Conservation (phyloP, 169 alveolate genomes). For the Haemoproteus tartakovskyi region DNA sequence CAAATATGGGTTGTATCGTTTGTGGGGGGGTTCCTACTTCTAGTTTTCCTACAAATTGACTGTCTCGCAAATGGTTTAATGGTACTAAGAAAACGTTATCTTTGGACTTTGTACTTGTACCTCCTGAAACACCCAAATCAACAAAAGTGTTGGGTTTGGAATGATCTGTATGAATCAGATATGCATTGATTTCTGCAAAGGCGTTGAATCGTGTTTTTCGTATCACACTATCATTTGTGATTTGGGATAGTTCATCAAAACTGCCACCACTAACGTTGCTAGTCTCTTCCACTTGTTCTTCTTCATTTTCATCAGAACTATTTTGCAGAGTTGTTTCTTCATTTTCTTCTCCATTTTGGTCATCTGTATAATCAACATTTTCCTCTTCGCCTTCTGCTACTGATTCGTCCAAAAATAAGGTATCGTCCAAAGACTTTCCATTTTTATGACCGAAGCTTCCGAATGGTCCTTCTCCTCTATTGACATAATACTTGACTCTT, state of each 20-base stretch:
- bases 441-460: constrained; percentile 30
- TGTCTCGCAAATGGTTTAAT: constrained; percentile 53
- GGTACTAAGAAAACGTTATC: constrained; percentile 35
- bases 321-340: no score
- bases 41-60: constrained; percentile 73
- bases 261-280: no score
- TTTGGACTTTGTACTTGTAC: constrained; percentile 4
- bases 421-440: constrained; percentile 6
- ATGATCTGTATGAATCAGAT: background rate
- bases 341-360: background rate
- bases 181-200: no score
- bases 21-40: constrained; percentile 82
- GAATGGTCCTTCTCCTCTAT: constrained; percentile 44
- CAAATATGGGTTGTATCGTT: constrained; percentile 78
- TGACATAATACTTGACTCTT: constrained; percentile 45
- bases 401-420: constrained; percentile 12
- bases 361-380: background rate
- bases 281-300: no score
- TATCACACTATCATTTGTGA: no score
- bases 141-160: background rate
- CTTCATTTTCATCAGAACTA: no score
- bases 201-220: no score
- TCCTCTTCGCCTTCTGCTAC: constrained; percentile 2
- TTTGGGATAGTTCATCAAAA: no score
- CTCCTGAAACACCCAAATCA: background rate